Evolutionary conservation across 2,329 filamentous ascomycete genomes (phyloP).

Genomic region (Curvularia sp.): DNA sequence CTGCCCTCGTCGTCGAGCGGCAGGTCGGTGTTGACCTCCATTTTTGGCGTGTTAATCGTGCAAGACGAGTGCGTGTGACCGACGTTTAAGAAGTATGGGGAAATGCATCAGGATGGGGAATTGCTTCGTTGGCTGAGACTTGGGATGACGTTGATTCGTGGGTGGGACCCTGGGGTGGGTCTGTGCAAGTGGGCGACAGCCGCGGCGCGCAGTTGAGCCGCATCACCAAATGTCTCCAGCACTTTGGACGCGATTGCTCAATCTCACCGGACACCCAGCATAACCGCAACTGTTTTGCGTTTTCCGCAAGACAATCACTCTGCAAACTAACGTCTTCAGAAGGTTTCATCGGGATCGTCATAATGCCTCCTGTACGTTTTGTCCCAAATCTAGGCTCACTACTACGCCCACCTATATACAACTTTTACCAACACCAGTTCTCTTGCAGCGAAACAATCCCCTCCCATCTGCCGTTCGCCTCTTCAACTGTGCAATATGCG

Average conservation of each 20-base stretch:
- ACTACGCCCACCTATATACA: slow-evolving; percentile 43
- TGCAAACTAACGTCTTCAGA: too few relatives aligned
- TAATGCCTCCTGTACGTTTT: slow-evolving; percentile 29
- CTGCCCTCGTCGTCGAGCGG: slow-evolving; percentile 55
- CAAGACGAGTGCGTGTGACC: slow-evolving; percentile 1
- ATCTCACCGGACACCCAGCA: background rate
- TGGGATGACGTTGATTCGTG: slow-evolving; percentile 45
- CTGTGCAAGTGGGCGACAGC: slow-evolving; percentile 22
- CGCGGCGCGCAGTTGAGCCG: slow-evolving; percentile 20
- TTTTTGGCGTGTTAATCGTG: slow-evolving; percentile 12
- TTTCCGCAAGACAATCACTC: background rate
- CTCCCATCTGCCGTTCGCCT: slow-evolving; percentile 47
- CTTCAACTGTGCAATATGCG: slow-evolving; percentile 70
- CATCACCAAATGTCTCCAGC: slow-evolving; percentile 17
- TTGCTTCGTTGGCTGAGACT: slow-evolving; percentile 30
- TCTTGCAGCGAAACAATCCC: slow-evolving; percentile 54
- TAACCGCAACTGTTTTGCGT: background rate
- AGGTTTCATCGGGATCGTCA: background rate
- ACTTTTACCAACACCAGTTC: slow-evolving; percentile 11
- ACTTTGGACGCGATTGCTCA: background rate
- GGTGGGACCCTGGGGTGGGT: slow-evolving; percentile 7
- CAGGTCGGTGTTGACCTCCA: slow-evolving; percentile 24
- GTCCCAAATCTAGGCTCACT: slow-evolving; percentile 32
- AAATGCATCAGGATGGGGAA: slow-evolving; percentile 20
- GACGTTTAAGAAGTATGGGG: slow-evolving; percentile 15